These are phyloP conservation scores for Pythium aquatile DNA, from an alignment of 352 stramenopile species.

Conservation along the genomic window DNA sequence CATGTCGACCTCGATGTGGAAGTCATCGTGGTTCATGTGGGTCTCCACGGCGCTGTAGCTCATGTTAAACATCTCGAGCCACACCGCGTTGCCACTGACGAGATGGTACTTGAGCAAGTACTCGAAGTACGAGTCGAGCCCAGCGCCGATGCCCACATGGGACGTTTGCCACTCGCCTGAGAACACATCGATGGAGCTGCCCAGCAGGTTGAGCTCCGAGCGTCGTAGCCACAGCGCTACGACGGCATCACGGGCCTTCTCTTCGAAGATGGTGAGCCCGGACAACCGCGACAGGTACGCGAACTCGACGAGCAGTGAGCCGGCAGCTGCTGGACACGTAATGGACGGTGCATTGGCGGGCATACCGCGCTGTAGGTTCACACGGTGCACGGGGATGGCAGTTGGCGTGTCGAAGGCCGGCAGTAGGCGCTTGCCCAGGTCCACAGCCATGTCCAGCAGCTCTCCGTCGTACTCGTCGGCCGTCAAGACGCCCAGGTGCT, in stretches of 20 bases:
- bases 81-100: slow-evolving; percentile 90
- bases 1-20: slow-evolving; percentile 90
- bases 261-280: slow-evolving; percentile 55
- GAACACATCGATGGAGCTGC: slow-evolving; percentile 93
- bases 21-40: slow-evolving; percentile 68
- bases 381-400: slow-evolving; percentile 93
- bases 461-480: slow-evolving; percentile 89
- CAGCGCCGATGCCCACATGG: slow-evolving; percentile 87
- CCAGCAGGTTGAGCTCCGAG: slow-evolving; percentile 89
- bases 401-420: slow-evolving; percentile 96
- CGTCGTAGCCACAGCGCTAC: slow-evolving; percentile 76
- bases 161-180: slow-evolving; percentile 82
- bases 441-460: slow-evolving; percentile 91
- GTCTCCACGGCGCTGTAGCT: slow-evolving; percentile 79
- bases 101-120: slow-evolving; percentile 98
- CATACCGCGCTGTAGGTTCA: slow-evolving; percentile 90
- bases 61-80: slow-evolving; percentile 92
- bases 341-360: slow-evolving; percentile 77
- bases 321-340: slow-evolving; percentile 94
- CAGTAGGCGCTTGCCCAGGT: slow-evolving; percentile 95
- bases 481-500: slow-evolving; percentile 53
- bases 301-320: slow-evolving; percentile 97
- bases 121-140: slow-evolving; percentile 98
- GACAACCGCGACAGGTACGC: slow-evolving; percentile 90
- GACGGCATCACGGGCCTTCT: slow-evolving; percentile 56